Percentiles rank a stretch among this genome's conserved stretches.
phyloP scores from a whole-genome alignment of 768 basidiomycete species.

The Lactifluus piperatus region DNA sequence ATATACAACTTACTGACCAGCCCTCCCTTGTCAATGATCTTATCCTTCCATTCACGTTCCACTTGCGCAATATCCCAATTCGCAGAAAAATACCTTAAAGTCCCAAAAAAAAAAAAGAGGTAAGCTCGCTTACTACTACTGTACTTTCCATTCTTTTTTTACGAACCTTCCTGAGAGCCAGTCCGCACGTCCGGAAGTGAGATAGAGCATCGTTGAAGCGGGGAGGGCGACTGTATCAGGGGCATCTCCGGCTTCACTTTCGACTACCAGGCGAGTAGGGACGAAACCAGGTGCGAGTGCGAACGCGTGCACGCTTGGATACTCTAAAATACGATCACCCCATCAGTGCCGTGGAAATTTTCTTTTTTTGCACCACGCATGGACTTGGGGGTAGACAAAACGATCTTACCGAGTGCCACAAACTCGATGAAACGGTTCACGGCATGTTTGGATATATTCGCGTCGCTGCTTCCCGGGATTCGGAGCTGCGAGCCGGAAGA shows the following conservation, averaged over 20 bases:
- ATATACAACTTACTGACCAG: neutral
- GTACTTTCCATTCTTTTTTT: too few relatives aligned
- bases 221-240: neutral
- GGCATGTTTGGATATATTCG: neutral
- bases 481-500: neutral
- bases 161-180: slow-evolving; percentile 13
- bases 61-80: slow-evolving; percentile 10
- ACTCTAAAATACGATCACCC: neutral
- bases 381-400: too few relatives aligned
- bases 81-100: neutral
- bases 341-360: neutral
- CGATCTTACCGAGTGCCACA: neutral
- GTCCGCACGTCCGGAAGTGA: slow-evolving; percentile 3
- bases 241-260: neutral
- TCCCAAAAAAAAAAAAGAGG: too few relatives aligned
- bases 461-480: slow-evolving; percentile 2
- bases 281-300: neutral
- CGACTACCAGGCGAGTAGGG: neutral
- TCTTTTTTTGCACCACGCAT: neutral
- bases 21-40: neutral
- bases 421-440: slow-evolving; percentile 11
- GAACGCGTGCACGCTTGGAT: neutral
- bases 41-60: slow-evolving; percentile 4
- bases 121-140: too few relatives aligned
- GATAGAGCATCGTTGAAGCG: neutral